Evolutionary conservation across 2,329 filamentous ascomycete genomes (phyloP), one percentile per base, ranked within the genome.

Genomic region (Aspergillus fumigatus): DNA sequence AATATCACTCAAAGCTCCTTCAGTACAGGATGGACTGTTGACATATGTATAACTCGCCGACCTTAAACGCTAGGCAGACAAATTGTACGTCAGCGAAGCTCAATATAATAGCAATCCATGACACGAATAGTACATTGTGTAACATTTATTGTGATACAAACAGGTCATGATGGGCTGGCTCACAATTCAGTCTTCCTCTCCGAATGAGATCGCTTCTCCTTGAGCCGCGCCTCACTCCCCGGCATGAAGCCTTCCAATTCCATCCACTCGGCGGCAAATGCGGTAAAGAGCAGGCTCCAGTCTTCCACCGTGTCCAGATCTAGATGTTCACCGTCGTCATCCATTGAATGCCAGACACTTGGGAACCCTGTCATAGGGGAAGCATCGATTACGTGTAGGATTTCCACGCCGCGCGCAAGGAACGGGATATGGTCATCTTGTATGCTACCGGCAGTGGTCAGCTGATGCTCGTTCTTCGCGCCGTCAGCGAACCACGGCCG

Each of bases 341-440:
- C 77, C 66, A 92, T 85, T 1, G 80, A 88, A 75, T 99, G 94
- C 94, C 94, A 99, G 1, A 95, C 88, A 0, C 63, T 52, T 0
- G 92, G 92, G 70, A 97, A 97, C 3, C 65, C 65, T 10, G 62
- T 65, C 40, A 63, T 65, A 1, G 67, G 64, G 0, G 88, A 88
- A 3, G 79, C 81, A 0, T 93, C 91, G 56, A 99, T 97, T 26
- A 99, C 74, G 75, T 99, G 94, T 56, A 99, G 73, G 17, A 97
- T 82, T 27, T 95, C 88, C 0, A 97, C 93, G 1, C 94, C 94
- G 38, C 90, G 84, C 38, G 78, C 78, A 81, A 97, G 85, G 67
- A 99, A 99, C 0, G 94, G 94, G 4, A 97, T 73, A 71, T 99
- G 94, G 68, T 99, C 94, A 70, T 99, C 94, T 60, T 86, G 81